Conservation (phyloP, 441 rosid species). For the Croton laevigatus region DNA sequence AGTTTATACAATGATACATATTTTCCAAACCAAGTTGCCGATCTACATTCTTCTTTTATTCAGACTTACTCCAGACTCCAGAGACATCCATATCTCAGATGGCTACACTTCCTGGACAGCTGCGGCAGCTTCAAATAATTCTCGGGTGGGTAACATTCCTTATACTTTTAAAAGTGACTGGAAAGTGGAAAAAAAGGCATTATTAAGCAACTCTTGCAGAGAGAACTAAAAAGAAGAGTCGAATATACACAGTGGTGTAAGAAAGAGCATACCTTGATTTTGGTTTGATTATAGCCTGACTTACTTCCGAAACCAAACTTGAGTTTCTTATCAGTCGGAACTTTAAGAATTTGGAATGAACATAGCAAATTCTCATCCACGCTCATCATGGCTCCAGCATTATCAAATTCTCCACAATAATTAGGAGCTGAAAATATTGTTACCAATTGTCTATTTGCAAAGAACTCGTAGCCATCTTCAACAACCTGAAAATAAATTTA, state of each 20-base stretch:
- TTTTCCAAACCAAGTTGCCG: not conserved
- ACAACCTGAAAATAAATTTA: slow-evolving; percentile 42
- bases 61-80: not conserved
- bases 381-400: slow-evolving; percentile 72
- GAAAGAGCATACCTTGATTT: slow-evolving; percentile 46
- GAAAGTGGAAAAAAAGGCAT: not conserved
- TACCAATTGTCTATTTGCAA: slow-evolving; percentile 53
- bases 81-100: not conserved
- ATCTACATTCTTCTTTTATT: not conserved
- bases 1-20: not conserved
- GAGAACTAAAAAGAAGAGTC: not conserved
- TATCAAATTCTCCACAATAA: slow-evolving; percentile 66
- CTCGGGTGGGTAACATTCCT: slow-evolving; percentile 14
- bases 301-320: slow-evolving; percentile 30
- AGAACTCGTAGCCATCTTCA: slow-evolving; percentile 71
- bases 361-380: slow-evolving; percentile 57
- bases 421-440: slow-evolving; percentile 70
- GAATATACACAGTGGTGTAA: not conserved
- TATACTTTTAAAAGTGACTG: slow-evolving; percentile 33
- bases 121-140: slow-evolving; percentile 5
- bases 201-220: not conserved
- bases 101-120: not conserved
- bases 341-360: slow-evolving; percentile 56
- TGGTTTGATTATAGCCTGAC: slow-evolving; percentile 15
- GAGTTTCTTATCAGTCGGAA: slow-evolving; percentile 44